Conservation (phyloP, 1,284 basidiomycete genomes). For the Takashimella koratensis region DNA sequence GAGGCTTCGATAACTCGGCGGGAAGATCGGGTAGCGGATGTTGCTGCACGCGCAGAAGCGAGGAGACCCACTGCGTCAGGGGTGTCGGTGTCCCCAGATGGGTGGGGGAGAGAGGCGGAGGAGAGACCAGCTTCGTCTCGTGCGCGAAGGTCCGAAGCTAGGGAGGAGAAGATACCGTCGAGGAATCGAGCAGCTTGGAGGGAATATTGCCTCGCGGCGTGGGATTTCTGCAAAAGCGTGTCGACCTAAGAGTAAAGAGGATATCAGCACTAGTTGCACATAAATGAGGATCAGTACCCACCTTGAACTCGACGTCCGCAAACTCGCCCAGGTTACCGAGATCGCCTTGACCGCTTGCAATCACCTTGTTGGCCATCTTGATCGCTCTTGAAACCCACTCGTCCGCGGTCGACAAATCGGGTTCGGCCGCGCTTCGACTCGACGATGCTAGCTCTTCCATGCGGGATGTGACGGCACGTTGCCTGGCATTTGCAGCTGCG, state of each 20-base stretch:
- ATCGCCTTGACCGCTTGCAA: conserved; percentile 29
- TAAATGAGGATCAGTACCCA: conserved; percentile 15
- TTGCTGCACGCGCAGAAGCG: conserved; percentile 12
- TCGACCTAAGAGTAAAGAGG: conserved; percentile 33
- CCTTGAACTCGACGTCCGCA: conserved; percentile 46
- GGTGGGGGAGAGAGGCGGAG: conserved; percentile 5
- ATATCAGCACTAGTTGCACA: conserved; percentile 1
- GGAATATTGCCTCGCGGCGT: conserved; percentile 44
- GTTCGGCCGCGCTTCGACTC: conserved; percentile 17
- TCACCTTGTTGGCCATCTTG: conserved; percentile 30
- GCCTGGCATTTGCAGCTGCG: conserved; percentile 30
- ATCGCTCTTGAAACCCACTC: conserved; percentile 36
- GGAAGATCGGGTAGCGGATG: background rate
- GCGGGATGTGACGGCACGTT: conserved; percentile 15
- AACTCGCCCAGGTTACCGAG: conserved; percentile 30
- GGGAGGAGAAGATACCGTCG: conserved; percentile 47
- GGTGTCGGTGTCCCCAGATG: conserved; percentile 21
- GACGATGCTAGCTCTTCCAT: background rate
- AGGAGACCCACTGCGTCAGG: conserved; percentile 29
- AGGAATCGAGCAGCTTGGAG: conserved; percentile 43
- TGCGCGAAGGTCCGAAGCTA: conserved; percentile 39
- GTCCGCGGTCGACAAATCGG: conserved; percentile 26
- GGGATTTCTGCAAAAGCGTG: conserved; percentile 39
- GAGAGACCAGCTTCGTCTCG: conserved; percentile 25
- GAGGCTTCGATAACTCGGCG: background rate